Evolutionary conservation across 2,329 filamentous ascomycete genomes (phyloP).

Genomic region (Myriosclerotinia curreyana): DNA sequence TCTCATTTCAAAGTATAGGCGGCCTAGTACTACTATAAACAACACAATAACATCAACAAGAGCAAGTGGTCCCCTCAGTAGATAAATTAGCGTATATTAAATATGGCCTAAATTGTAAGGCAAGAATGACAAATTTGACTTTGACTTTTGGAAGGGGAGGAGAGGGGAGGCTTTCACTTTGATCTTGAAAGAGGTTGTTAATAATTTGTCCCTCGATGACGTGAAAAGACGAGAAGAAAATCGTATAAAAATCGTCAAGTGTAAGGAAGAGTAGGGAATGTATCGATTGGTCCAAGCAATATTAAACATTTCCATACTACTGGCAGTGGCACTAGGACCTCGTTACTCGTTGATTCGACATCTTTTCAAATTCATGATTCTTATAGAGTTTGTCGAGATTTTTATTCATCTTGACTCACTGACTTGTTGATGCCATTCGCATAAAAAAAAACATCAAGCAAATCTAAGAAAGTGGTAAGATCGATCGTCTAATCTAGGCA

Average conservation of each 20-base stretch:
- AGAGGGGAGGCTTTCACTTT: too few relatives aligned
- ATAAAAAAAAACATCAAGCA: neutral
- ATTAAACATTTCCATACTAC: neutral
- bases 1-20: slow-evolving; percentile 15
- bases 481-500: neutral
- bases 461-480: neutral
- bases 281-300: slow-evolving; percentile 13
- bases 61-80: slow-evolving; percentile 19
- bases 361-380: neutral
- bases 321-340: neutral
- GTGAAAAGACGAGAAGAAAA: neutral
- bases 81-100: neutral
- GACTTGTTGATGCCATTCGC: slow-evolving; percentile 5
- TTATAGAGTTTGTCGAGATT: neutral
- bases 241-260: slow-evolving; percentile 2
- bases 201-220: too few relatives aligned
- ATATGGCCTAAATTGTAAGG: neutral
- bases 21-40: too few relatives aligned
- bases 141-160: too few relatives aligned
- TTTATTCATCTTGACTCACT: neutral
- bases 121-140: neutral
- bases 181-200: too few relatives aligned
- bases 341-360: neutral
- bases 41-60: slow-evolving; percentile 15
- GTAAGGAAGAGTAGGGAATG: neutral